phyloP scores from a whole-genome alignment of 148 eudicot genomes.

The Camellia granthamiana region DNA sequence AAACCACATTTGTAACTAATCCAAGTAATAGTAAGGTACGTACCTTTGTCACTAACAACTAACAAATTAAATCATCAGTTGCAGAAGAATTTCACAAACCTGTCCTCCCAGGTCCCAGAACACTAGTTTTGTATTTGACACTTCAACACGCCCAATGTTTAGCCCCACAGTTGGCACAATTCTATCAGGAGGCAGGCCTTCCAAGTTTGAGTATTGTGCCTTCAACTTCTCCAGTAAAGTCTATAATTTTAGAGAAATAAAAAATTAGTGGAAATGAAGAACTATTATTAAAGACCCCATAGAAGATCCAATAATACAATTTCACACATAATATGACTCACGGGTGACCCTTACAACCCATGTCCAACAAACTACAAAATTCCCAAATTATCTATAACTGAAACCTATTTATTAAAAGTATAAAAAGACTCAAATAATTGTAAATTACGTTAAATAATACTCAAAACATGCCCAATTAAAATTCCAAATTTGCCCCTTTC shows the following conservation, averaged over 20 bases:
- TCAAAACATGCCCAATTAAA: too few relatives aligned
- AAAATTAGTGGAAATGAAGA: background rate
- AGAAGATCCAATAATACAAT: too few relatives aligned
- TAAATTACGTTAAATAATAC: too few relatives aligned
- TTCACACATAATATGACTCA: too few relatives aligned
- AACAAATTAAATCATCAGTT: background rate
- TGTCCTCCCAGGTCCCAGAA: constrained; percentile 99
- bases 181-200: constrained; percentile 91
- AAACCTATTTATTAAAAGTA: too few relatives aligned
- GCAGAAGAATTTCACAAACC: constrained; percentile 40
- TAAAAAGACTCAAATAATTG: too few relatives aligned
- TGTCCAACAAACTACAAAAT: too few relatives aligned
- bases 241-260: constrained; percentile 34
- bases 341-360: too few relatives aligned
- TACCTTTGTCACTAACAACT: background rate
- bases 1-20: background rate
- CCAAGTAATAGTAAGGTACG: constrained; percentile 2
- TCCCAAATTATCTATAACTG: too few relatives aligned
- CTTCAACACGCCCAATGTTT: constrained; percentile 96
- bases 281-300: too few relatives aligned
- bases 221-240: constrained; percentile 89
- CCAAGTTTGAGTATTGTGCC: constrained; percentile 76
- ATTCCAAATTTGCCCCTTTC: too few relatives aligned
- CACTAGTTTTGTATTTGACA: constrained; percentile 79
- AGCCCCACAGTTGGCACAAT: constrained; percentile 99